Evolutionary conservation across 345 rosid genomes (phyloP), one percentile per base, ranked within the genome.

Genomic region (Boechera retrofracta): DNA sequence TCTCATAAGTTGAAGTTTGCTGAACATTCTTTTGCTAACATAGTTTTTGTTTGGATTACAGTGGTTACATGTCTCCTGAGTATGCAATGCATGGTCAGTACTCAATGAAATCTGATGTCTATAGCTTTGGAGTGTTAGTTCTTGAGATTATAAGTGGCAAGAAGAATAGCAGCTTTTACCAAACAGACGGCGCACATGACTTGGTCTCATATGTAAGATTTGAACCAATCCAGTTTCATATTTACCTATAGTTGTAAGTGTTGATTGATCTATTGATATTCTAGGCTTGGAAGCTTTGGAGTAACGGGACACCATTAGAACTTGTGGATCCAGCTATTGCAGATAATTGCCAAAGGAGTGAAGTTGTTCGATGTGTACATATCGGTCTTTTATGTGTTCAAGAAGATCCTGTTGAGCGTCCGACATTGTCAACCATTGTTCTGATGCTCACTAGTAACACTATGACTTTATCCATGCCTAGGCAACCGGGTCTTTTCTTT

Each of bases 221-320:
- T 69, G 8, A 24, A 18, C 29, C 29, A 9, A 11, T 36, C 24
- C 31, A 49, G 9, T 45, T 32, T 15, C 32, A 18, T 63, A 36
- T 51, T 7, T 63, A 71, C 41, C 42, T 18, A 31, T 59, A 12
- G 57, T 49, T 41, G 4, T 24, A 61, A 69, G 13, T 61, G 13
- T 62, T 76, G 65, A 71, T 10, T 65, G 24, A 45, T 24, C 35
- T 18, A 12, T 47, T 56, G 7, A 36, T 56, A 60, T 64, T 74
- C 28, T 82, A 90, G 91, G 89, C 84, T 1, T 88, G 90, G 94
- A 77, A 76, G 64, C 82, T 82, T 38, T 89, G 90, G 92, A 84
- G 77, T 24, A 82, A 84, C 3, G 82, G 85, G 18, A 54, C 79
- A 58, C 86, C 80, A 7, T 45, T 81, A 76, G 76, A 86, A 29